Percentiles rank a stretch among this genome's conserved stretches.
phyloP scores from a whole-genome alignment of 176 grass and related monocot genomes.

The Musa beccarii region DNA sequence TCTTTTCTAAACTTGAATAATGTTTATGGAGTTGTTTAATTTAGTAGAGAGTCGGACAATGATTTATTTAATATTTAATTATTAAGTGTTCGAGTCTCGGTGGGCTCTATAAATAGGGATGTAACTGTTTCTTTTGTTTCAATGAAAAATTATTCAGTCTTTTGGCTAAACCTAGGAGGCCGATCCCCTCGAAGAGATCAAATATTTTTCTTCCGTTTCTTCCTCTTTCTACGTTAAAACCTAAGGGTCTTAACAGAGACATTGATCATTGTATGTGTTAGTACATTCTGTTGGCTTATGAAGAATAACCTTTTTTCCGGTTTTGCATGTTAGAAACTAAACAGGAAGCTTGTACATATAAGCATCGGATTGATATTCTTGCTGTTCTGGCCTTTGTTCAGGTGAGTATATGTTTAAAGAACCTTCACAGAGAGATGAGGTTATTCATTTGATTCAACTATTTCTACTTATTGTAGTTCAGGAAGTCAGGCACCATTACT shows the following conservation, averaged over 20 bases:
- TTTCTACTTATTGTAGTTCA: constrained; percentile 28
- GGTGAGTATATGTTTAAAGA: constrained; percentile 26
- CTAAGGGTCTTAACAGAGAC: not conserved
- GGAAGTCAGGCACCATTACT: constrained; percentile 51
- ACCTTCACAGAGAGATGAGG: not conserved
- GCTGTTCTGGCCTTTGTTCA: constrained; percentile 77
- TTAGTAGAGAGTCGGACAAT: no score
- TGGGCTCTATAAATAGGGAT: no score
- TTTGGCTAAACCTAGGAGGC: no score
- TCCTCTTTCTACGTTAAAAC: no score
- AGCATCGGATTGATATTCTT: constrained; percentile 50
- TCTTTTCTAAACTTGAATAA: no score
- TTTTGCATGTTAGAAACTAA: constrained; percentile 46
- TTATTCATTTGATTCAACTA: not conserved
- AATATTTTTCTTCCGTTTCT: no score
- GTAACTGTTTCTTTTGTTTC: no score
- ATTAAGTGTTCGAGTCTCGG: no score
- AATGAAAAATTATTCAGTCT: no score
- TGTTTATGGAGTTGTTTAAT: no score
- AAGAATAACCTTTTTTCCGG: not conserved
- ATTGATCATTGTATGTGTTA: not conserved
- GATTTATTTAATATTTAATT: no score
- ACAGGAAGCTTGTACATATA: constrained; percentile 76
- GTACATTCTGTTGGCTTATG: not conserved
- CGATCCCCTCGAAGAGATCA: no score